These are phyloP conservation scores for Solanum chilense DNA, from an alignment of 257 asterid species.

Conservation along the genomic window DNA sequence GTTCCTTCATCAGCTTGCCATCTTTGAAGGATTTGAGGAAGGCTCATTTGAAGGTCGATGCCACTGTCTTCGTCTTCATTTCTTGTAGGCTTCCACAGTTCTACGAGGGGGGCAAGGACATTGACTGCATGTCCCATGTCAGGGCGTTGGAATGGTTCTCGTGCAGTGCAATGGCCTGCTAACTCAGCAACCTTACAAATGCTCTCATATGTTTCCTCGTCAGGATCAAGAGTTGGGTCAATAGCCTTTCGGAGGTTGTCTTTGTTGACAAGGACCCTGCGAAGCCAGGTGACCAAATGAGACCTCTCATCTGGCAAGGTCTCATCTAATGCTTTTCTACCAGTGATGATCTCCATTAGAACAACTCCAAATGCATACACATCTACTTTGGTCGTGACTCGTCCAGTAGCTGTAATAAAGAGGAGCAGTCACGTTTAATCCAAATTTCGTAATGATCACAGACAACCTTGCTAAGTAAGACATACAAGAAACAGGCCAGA, in stretches of 20 bases:
- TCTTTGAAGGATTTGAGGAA: slow-evolving; percentile 78
- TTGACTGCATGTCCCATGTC: slow-evolving; percentile 95
- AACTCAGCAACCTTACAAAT: slow-evolving; percentile 75
- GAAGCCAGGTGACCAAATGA: slow-evolving; percentile 88
- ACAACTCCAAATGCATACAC: slow-evolving; percentile 93
- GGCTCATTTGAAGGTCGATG: slow-evolving; percentile 68
- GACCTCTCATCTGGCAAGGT: slow-evolving; percentile 73
- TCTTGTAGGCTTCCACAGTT: slow-evolving; percentile 70
- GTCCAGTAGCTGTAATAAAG: slow-evolving; percentile 63
- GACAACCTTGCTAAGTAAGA: background rate
- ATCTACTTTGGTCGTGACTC: slow-evolving; percentile 86
- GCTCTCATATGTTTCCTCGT: slow-evolving; percentile 67
- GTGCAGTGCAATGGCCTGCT: slow-evolving; percentile 92
- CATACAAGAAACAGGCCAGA: background rate
- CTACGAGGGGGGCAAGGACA: slow-evolving; percentile 76
- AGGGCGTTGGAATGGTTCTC: slow-evolving; percentile 81
- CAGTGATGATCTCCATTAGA: slow-evolving; percentile 76
- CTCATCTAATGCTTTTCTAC: slow-evolving; percentile 76
- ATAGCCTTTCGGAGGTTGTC: slow-evolving; percentile 66
- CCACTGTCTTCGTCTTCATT: slow-evolving; percentile 58
- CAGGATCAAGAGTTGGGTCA: slow-evolving; percentile 52
- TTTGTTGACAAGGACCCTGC: slow-evolving; percentile 69
- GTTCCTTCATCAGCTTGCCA: slow-evolving; percentile 95
- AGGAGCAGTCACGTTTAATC: background rate
- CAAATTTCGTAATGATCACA: background rate